Evolutionary conservation across 1,284 basidiomycete species (phyloP).

Genomic region (Polyporus tsugae): DNA sequence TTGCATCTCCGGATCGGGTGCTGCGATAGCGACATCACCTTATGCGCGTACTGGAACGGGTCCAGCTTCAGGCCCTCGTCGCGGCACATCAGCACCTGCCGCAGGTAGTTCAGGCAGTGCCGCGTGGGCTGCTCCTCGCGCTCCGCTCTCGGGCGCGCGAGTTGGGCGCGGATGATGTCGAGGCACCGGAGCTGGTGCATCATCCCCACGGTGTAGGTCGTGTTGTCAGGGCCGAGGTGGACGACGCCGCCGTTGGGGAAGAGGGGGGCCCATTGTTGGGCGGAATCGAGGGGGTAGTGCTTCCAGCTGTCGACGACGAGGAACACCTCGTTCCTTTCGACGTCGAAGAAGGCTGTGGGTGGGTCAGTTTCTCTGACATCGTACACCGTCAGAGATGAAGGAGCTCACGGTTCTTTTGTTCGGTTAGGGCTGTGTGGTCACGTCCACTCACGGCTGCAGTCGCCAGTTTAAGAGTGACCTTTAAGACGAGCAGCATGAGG

Average conservation of each 20-base stretch:
- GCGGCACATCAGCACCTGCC: slow-evolving; percentile 31
- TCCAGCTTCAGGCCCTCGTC: slow-evolving; percentile 25
- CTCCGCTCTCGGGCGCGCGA: slow-evolving; percentile 14
- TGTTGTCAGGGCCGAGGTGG: slow-evolving; percentile 18
- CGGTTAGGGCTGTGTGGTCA: neutral
- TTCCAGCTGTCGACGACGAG: slow-evolving; percentile 29
- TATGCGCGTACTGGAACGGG: slow-evolving; percentile 22
- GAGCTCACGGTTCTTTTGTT: neutral
- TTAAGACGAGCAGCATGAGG: neutral
- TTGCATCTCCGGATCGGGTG: slow-evolving; percentile 24
- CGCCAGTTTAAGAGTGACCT: neutral
- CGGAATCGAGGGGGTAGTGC: slow-evolving; percentile 24
- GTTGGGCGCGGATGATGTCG: slow-evolving; percentile 31
- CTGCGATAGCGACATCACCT: slow-evolving; percentile 14
- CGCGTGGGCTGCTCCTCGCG: slow-evolving; percentile 22
- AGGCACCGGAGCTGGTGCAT: slow-evolving; percentile 37
- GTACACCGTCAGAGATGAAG: neutral
- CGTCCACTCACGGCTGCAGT: neutral
- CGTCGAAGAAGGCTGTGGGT: slow-evolving; percentile 8
- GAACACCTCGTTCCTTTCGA: slow-evolving; percentile 21
- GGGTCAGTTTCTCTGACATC: neutral
- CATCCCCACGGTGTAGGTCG: slow-evolving; percentile 34
- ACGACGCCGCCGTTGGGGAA: slow-evolving; percentile 30
- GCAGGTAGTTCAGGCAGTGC: slow-evolving; percentile 37
- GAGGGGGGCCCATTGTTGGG: slow-evolving; percentile 26